Conservation (phyloP, 139 green algal genomes). For the Parachlorella kessleri region DNA sequence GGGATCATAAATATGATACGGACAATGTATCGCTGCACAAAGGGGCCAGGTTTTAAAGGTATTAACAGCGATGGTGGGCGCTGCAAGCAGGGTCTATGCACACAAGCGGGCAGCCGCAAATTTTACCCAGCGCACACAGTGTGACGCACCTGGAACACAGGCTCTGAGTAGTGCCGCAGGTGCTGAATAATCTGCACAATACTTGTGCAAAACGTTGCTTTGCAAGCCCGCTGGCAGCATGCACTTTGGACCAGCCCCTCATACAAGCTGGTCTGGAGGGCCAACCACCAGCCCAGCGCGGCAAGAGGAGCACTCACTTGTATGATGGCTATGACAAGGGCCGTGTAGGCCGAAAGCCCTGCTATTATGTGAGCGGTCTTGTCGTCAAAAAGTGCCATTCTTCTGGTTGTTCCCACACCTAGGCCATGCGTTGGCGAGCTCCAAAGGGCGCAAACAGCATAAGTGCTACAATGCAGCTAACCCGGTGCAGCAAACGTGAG, state of each 20-base stretch:
- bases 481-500: no score
- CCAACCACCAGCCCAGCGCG: background rate
- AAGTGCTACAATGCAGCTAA: no score
- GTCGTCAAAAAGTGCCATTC: slow-evolving; percentile 1
- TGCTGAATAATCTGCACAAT: slow-evolving; percentile 87
- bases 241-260: background rate
- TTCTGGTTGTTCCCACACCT: no score
- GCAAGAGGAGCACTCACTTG: slow-evolving; percentile 29
- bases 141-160: slow-evolving; percentile 78
- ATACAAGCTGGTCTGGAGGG: no score
- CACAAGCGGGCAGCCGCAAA: background rate
- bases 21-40: slow-evolving; percentile 93
- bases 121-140: no score
- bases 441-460: no score
- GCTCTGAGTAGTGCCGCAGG: slow-evolving; percentile 91
- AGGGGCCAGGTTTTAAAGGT: no score
- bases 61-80: background rate
- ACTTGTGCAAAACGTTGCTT: background rate
- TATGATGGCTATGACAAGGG: slow-evolving; percentile 14
- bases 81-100: no score
- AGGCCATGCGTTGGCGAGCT: no score
- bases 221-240: background rate
- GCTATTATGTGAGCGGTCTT: slow-evolving; percentile 11
- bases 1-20: slow-evolving; percentile 98
- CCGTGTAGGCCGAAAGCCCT: slow-evolving; percentile 30